These are phyloP conservation scores for Torulaspora microellipsoides DNA, from an alignment of 805 yeast genomes.

Conservation along the genomic window DNA sequence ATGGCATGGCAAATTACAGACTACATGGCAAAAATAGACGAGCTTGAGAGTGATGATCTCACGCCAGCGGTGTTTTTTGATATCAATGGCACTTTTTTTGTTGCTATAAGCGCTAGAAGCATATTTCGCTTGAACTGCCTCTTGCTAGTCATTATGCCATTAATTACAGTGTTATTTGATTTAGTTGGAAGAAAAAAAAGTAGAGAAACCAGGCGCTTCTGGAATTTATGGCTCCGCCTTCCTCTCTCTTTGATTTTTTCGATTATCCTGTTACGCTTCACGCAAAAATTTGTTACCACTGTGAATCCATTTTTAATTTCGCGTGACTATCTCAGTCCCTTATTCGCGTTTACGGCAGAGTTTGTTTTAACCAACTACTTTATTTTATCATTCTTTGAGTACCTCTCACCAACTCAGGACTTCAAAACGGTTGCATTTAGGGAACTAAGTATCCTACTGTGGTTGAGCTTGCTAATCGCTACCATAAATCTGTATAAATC, in stretches of 20 bases:
- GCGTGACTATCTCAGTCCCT: conserved; percentile 45
- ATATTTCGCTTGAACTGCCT: conserved; percentile 51
- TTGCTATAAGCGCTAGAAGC: conserved; percentile 46
- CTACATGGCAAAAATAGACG: conserved; percentile 41
- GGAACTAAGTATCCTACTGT: conserved; percentile 50
- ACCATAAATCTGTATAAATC: conserved; percentile 47
- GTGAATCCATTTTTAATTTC: conserved; percentile 50
- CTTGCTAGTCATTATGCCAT: conserved; percentile 52
- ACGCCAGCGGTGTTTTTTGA: conserved; percentile 61
- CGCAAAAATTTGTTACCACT: conserved; percentile 39
- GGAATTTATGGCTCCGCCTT: conserved; percentile 44
- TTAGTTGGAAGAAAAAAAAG: conserved; percentile 44
- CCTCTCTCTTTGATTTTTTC: conserved; percentile 56
- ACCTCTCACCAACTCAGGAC: conserved; percentile 46
- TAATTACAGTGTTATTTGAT: conserved; percentile 45
- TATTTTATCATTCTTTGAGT: conserved; percentile 41
- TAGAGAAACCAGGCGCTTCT: conserved; percentile 45
- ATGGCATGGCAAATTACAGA: conserved; percentile 58
- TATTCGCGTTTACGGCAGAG: conserved; percentile 44
- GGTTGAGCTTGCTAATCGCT: conserved; percentile 51
- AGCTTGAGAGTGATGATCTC: conserved; percentile 30
- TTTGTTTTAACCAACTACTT: conserved; percentile 53
- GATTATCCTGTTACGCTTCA: conserved; percentile 33
- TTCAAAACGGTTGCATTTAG: conserved; percentile 55
- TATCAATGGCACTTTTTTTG: conserved; percentile 52